A percentile compares a stretch with the other conserved stretches of the same genome.
These are phyloP conservation scores for Angomonas ambiguus DNA, from an alignment of 208 protist species.

Conservation along the genomic window DNA sequence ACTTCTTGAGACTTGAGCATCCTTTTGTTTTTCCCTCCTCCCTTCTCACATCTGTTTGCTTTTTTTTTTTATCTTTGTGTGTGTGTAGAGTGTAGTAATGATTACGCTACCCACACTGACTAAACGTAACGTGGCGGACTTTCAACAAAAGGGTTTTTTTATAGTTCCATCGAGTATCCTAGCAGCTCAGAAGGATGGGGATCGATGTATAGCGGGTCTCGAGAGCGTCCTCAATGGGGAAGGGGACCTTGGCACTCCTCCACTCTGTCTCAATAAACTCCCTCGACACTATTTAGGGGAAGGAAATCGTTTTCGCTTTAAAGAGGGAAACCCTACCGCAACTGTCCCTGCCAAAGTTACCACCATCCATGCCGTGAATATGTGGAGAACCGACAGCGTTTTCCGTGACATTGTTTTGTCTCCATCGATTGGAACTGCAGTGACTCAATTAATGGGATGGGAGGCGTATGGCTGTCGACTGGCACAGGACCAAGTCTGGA, in stretches of 20 bases:
- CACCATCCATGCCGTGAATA: constrained; percentile 31
- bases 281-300: background rate
- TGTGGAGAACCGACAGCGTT: constrained; percentile 17
- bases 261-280: background rate
- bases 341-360: background rate
- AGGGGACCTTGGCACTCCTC: background rate
- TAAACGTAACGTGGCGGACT: background rate
- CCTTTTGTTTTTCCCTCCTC: background rate
- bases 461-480: constrained; percentile 25
- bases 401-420: constrained; percentile 19
- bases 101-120: background rate
- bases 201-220: background rate
- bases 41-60: background rate
- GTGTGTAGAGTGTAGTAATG: background rate
- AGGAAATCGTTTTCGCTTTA: background rate
- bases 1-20: no score
- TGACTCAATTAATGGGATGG: constrained; percentile 29
- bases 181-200: no score
- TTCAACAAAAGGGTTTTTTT: background rate
- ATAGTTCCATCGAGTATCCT: background rate
- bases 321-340: background rate
- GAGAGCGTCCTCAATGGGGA: background rate
- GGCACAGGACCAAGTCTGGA: constrained; percentile 43
- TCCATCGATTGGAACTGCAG: constrained; percentile 10
- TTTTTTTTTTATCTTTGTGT: constrained; percentile 13